Evolutionary conservation across 2,329 filamentous ascomycete genomes (phyloP).

Genomic region (Tothia fuscella): DNA sequence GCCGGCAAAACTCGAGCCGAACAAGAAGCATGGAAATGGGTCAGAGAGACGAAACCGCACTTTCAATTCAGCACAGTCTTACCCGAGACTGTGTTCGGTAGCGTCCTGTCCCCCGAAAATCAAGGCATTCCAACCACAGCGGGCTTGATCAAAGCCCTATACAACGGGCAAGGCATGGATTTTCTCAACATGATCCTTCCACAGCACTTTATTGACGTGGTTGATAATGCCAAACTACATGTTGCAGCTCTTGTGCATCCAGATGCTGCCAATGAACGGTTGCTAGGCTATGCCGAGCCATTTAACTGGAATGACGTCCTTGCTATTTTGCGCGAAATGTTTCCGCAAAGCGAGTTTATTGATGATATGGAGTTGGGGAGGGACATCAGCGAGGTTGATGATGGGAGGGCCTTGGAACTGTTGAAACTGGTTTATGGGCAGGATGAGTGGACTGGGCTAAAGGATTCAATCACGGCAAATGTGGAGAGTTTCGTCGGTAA

Average conservation of each 20-base stretch:
- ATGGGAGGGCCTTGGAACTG: slow-evolving; percentile 4
- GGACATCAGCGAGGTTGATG: slow-evolving; percentile 1
- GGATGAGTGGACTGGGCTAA: slow-evolving; percentile 3
- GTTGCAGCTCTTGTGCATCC: slow-evolving; percentile 10
- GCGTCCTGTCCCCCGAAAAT: slow-evolving; percentile 23
- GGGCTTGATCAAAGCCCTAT: slow-evolving; percentile 17
- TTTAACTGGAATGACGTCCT: slow-evolving; percentile 10
- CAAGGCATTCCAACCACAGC: slow-evolving; percentile 18
- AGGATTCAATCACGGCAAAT: slow-evolving; percentile 1
- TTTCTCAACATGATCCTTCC: slow-evolving; percentile 1
- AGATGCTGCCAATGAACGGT: slow-evolving; percentile 7
- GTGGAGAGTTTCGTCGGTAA: background rate
- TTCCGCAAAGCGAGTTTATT: slow-evolving; percentile 27
- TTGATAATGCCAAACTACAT: slow-evolving; percentile 16
- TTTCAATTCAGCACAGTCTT: slow-evolving; percentile 12
- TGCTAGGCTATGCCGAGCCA: slow-evolving; percentile 10
- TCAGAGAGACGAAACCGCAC: background rate
- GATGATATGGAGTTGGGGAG: slow-evolving; percentile 11
- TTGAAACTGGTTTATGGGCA: slow-evolving; percentile 4
- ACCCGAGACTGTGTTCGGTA: slow-evolving; percentile 25
- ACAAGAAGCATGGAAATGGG: background rate
- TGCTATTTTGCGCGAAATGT: slow-evolving; percentile 8
- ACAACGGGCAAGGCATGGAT: slow-evolving; percentile 16
- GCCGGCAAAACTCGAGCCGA: slow-evolving; percentile 12
- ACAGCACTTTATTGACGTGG: slow-evolving; percentile 14